phyloP scores from a whole-genome alignment of 306 rosid species.

The Phaseolus lunatus region DNA sequence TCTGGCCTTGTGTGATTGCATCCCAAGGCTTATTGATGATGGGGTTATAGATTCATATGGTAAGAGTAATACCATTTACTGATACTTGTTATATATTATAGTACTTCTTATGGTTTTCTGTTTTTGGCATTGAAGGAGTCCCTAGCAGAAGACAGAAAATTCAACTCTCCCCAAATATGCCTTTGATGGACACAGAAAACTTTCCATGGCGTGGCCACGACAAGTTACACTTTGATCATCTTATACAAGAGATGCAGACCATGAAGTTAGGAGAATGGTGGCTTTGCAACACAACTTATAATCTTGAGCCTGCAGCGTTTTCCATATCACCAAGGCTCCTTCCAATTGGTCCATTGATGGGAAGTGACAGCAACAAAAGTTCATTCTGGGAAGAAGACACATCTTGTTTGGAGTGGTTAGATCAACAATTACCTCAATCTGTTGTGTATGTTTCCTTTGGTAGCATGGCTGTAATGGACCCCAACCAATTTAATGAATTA shows the following conservation, averaged over 20 bases:
- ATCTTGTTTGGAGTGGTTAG: constrained; percentile 49
- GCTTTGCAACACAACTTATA: constrained; percentile 47
- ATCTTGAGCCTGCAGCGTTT: constrained; percentile 47
- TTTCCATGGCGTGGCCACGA: constrained; percentile 29
- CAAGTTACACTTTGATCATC: constrained; percentile 15
- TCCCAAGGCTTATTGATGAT: constrained; percentile 49
- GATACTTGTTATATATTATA: background rate
- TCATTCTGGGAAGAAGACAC: constrained; percentile 53
- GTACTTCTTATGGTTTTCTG: background rate
- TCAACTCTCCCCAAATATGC: constrained; percentile 41
- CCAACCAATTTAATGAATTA: constrained; percentile 49
- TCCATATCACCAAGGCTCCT: constrained; percentile 42
- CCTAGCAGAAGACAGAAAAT: constrained; percentile 36
- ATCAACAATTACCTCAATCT: constrained; percentile 45
- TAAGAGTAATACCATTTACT: constrained; percentile 11
- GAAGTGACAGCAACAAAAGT: background rate
- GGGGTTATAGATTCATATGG: constrained; percentile 52
- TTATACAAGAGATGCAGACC: constrained; percentile 25
- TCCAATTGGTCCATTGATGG: constrained; percentile 53
- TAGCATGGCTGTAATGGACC: constrained; percentile 40
- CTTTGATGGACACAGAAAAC: constrained; percentile 36
- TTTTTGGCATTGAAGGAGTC: constrained; percentile 36
- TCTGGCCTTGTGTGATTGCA: background rate
- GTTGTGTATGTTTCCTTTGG: constrained; percentile 53
- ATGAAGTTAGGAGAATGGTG: constrained; percentile 41